Evolutionary conservation across 495 filamentous ascomycete species (phyloP), one percentile per base, ranked within the genome.

Genomic region (Neurospora tetrasperma): DNA sequence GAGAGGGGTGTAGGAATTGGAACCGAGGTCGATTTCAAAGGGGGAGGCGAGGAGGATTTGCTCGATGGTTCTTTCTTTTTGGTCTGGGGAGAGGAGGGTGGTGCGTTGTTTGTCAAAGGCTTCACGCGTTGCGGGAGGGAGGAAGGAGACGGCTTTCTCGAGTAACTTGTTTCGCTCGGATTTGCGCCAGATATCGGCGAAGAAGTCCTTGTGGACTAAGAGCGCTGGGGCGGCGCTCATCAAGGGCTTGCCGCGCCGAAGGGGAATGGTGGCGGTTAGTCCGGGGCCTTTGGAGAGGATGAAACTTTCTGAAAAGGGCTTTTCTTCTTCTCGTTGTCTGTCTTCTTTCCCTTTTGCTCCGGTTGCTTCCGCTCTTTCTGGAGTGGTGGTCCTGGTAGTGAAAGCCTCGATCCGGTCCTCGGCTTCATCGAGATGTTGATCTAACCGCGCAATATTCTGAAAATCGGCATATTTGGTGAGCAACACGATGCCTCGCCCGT

Each of bases 21-120:
- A 74, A 9, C 76, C 77, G 18, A 82, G 72, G 38, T 78, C 76
- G 42, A 79, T 70, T 42, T 82, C 78, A 66, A 79, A 82, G 18
- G 81, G 81, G n/a, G 77, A 74, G 1, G 77, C 75, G 10, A 75
- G 71, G 1, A 83, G 20, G 48, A 80, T 76, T 9, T 77, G 72
- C 46, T 79, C 79, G 71, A 81, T 69, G 1, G 27, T 27, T 27
- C 1, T 27, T 27, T 27, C 27, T 27, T 27, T 27, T 27, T 2
- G 1, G 27, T 27, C 2, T 27, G 27, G 2, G 27, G 27, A 27
- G 27, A 27, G 27, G 2, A 27, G 27, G 27, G 27, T 27, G 27
- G 27, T 27, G 35, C 35, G 77, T 73, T 78, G 78, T 8, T 35
- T 42, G 70, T 80, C 71, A 69, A 82, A 77, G 6, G 14, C 18